These are phyloP conservation scores for Domatiomyces globalis DNA, from an alignment of 2,329 filamentous ascomycete genomes.

Conservation along the genomic window DNA sequence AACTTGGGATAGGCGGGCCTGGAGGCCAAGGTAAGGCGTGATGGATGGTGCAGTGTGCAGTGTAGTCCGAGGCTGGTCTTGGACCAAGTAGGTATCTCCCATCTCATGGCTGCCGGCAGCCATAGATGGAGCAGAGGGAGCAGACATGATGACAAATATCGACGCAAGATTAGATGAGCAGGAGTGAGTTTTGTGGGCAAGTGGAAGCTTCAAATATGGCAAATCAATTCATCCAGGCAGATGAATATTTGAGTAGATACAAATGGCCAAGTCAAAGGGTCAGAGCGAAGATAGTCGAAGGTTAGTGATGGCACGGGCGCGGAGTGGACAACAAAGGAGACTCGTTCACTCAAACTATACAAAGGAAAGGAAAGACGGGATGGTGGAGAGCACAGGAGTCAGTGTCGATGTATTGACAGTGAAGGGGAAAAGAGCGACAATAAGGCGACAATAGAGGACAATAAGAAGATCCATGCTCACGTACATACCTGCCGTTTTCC, in stretches of 20 bases:
- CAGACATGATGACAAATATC: conserved; percentile 15
- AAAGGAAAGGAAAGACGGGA: conserved; percentile 1
- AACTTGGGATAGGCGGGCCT: conserved; percentile 79
- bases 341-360: conserved; percentile 8
- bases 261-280: neutral
- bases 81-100: conserved; percentile 45
- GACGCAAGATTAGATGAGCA: conserved; percentile 15
- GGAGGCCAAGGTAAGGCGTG: conserved; percentile 84
- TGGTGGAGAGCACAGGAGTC: neutral
- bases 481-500: neutral
- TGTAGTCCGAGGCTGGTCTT: conserved; percentile 40
- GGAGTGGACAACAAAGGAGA: conserved; percentile 4
- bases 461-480: neutral
- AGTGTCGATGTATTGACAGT: neutral
- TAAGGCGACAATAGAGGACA: neutral
- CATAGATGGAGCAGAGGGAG: conserved; percentile 38
- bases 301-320: conserved; percentile 4
- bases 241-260: conserved; percentile 3
- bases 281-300: conserved; percentile 1
- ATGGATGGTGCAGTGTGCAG: conserved; percentile 53
- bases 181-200: neutral
- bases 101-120: conserved; percentile 45
- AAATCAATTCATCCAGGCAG: conserved; percentile 1
- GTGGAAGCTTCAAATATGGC: neutral
- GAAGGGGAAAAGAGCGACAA: neutral